Percentiles rank a stretch among this genome's conserved stretches.
phyloP scores from a whole-genome alignment of 2,329 filamentous ascomycete genomes.

The Aspergillus candidus region DNA sequence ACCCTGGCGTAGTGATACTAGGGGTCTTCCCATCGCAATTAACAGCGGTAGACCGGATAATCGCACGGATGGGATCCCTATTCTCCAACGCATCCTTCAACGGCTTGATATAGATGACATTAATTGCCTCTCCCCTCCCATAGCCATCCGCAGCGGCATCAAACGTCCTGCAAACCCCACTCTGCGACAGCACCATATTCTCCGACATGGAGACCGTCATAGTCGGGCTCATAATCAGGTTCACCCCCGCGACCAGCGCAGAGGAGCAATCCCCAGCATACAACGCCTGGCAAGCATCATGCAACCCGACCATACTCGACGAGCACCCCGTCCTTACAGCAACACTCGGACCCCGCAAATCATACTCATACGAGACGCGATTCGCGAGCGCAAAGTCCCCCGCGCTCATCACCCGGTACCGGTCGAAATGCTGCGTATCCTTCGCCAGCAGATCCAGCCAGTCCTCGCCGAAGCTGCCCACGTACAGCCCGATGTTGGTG shows the following conservation, averaged over 20 bases:
- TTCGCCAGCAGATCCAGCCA: slow-evolving; percentile 18
- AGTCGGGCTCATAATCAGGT: slow-evolving; percentile 26
- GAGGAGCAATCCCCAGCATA: slow-evolving; percentile 9
- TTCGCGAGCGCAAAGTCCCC: slow-evolving; percentile 19
- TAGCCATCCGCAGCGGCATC: slow-evolving; percentile 25
- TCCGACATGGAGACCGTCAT: slow-evolving; percentile 23
- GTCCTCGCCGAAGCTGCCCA: slow-evolving; percentile 22
- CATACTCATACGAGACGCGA: slow-evolving; percentile 20
- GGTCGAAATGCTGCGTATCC: slow-evolving; percentile 14
- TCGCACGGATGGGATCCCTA: slow-evolving; percentile 26
- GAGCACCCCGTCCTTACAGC: slow-evolving; percentile 33
- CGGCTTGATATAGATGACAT: slow-evolving; percentile 24
- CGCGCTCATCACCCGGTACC: slow-evolving; percentile 11
- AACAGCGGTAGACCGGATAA: slow-evolving; percentile 27
- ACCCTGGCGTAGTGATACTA: slow-evolving; percentile 13
- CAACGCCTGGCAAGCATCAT: slow-evolving; percentile 23
- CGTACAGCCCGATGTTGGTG: slow-evolving; percentile 23
- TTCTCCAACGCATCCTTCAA: slow-evolving; percentile 22
- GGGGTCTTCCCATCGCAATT: slow-evolving; percentile 26
- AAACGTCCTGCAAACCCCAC: slow-evolving; percentile 23
- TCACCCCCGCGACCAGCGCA: slow-evolving; percentile 30
- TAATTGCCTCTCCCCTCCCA: slow-evolving; percentile 27
- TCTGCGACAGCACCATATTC: slow-evolving; percentile 29
- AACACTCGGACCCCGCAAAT: slow-evolving; percentile 20
- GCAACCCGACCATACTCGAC: slow-evolving; percentile 25